phyloP scores from a whole-genome alignment of 75 land plant species.

The Sequoiadendron giganteum region DNA sequence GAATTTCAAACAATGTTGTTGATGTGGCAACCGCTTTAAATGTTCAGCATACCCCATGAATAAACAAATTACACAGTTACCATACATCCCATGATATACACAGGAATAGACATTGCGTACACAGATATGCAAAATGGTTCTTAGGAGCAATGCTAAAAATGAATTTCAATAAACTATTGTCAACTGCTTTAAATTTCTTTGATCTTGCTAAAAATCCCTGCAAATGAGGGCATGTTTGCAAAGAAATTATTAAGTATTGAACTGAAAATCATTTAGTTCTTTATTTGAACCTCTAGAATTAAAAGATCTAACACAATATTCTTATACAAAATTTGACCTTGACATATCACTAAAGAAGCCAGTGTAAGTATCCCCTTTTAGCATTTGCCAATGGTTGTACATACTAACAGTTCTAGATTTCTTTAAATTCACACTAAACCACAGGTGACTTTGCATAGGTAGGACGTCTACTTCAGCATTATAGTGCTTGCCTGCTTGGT shows the following conservation, averaged over 20 bases:
- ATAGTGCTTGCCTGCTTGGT: too few species aligned
- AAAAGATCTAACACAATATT: too few species aligned
- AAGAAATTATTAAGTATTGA: not conserved
- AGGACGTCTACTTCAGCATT: too few species aligned
- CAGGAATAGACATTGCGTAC: not conserved
- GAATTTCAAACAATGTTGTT: not conserved
- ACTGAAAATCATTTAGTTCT: not conserved
- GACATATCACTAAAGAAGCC: not conserved
- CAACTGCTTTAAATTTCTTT: not conserved
- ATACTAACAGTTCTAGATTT: too few species aligned
- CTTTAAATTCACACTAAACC: too few species aligned
- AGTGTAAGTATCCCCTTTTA: too few species aligned
- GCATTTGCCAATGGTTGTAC: too few species aligned
- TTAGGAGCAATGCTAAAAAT: not conserved
- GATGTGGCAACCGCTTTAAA: not conserved
- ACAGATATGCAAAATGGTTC: not conserved
- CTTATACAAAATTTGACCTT: not conserved
- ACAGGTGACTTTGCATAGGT: too few species aligned
- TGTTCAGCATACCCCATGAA: not conserved
- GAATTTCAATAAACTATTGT: not conserved
- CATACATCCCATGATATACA: not conserved
- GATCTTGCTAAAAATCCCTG: not conserved
- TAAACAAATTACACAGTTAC: not conserved
- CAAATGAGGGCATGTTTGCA: not conserved
- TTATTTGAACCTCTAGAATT: not conserved